Base-by-base conservation (phyloP, 2,329 filamentous ascomycete species). In the Pyrenophora tritici-repentis region DNA sequence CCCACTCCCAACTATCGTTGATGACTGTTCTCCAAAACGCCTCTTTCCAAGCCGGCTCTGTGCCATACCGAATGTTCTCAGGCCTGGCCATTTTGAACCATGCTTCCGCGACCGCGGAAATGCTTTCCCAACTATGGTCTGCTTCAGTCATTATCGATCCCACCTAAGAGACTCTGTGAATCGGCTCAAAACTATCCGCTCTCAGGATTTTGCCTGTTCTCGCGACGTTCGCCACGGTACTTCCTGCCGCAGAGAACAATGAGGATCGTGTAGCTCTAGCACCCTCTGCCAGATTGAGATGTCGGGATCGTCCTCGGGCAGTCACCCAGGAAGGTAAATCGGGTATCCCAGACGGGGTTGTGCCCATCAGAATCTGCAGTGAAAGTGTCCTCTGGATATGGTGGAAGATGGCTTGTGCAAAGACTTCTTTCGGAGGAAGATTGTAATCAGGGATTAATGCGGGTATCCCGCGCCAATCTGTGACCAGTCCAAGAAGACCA, bases 401-500 rank as follows among this genome's bases (percentile, higher is more conserved):
- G 5, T 7, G 29, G 20, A 34, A 4, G 1, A 18, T 44, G 2
- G 42, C 41, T 12, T 31, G 47, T 4, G 39, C 34, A 1, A 40
- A 50, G n/a, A 50, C 41, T 34, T 50, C 47, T 12, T 26, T 45
- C 1, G 44, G 37, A 7, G 37, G 7, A 6, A 47, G 16, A 12
- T 18, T 26, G 20, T 47, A 47, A 36, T 39, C 41, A n/a, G 55
- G 48, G 6, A 42, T 12, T 7, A 53, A 37, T 22, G 55, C 45
- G 12, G 42, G 2, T 3, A 16, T 13, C 13, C 45, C 49, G 14
- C 50, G 37, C 55, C 55, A 58, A 7, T 58, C 34, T n/a, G 48
- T 50, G 6, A 51, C 47, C 2, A 58, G 34, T 12, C 55, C 55
- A 10, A 58, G 37, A 16, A 58, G 22, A n/a, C 44, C 55, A 34